Base-by-base conservation (phyloP, 1,284 basidiomycete species). In the Ganoderma lucidum region DNA sequence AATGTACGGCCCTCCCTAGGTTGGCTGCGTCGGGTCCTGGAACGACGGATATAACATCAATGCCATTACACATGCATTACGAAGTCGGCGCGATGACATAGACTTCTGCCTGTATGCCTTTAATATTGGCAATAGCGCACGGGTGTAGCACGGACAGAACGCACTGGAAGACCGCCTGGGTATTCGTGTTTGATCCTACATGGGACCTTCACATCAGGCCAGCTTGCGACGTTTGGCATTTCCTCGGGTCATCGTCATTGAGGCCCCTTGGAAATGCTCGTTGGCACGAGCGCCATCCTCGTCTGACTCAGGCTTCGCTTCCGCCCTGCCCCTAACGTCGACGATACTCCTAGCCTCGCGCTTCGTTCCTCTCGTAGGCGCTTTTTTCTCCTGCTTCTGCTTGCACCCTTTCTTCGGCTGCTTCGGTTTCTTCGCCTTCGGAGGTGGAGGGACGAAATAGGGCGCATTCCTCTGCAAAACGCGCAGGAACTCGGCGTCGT, bases 401-500 rank as follows among this genome's bases (percentile, higher is more conserved):
- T 51, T 51, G 12, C 23, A 2, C 6, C 12, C 14, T 28, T 30
- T 35, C 30, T 56, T 56, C 6, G 30, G 6, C 17, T 30, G 17
- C 53, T 56, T 56, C 17, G 14, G 6, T 5, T 56, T 56, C 53
- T 56, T 51, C 10, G 48, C 6, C 48, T 51, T 51, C 10, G 48
- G 48, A 51, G 48, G 48, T 4, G 48, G 48, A 28, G 48, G 53
- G 30, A 56, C 53, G 32, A 56, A 35, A 6, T 14, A 32, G 15
- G 30, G 58, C 6, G 65, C 65, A 8, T 66, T 66, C 48, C 65
- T 35, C 32, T 45, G 28, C 30, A 66, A 35, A 1, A 66, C 37
- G 23, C 65, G 59, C 28, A 55, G 37, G 59, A 66, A 66, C 19
- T 66, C 45, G 32, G 45, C 48, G 48, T 66, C 65, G n/a, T 66